These are phyloP conservation scores for Saitozyma sp. DNA, from an alignment of 768 basidiomycete species.

Conservation along the genomic window DNA sequence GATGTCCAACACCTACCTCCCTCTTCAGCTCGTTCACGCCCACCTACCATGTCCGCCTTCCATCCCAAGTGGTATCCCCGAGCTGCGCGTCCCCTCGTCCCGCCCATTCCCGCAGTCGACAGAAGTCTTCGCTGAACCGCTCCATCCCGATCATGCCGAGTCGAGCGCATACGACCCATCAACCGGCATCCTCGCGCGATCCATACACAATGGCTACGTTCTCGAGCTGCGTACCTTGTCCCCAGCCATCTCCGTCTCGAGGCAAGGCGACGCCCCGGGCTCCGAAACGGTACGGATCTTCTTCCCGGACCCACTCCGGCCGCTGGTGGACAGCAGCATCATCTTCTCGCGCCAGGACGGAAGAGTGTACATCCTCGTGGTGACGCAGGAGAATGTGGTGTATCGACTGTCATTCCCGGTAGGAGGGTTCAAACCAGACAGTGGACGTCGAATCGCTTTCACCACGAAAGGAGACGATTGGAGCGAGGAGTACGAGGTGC, in stretches of 20 bases:
- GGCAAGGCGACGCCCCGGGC: constrained; percentile 9
- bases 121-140: constrained; percentile 17
- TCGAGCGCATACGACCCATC: constrained; percentile 29
- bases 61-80: constrained; percentile 32
- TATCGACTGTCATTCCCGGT: constrained; percentile 34
- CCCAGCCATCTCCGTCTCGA: constrained; percentile 7
- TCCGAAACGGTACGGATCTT: constrained; percentile 35
- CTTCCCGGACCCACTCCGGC: constrained; percentile 38
- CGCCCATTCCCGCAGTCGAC: constrained; percentile 21
- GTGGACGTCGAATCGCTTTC: constrained; percentile 22
- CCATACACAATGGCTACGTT: constrained; percentile 41
- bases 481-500: constrained; percentile 39
- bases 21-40: constrained; percentile 42
- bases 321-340: constrained; percentile 28
- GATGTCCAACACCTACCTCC: constrained; percentile 36
- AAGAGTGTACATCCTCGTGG: constrained; percentile 30
- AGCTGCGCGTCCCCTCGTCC: constrained; percentile 25
- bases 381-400: constrained; percentile 29
- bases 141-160: constrained; percentile 45
- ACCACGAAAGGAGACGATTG: constrained; percentile 28
- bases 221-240: constrained; percentile 39
- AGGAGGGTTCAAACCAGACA: constrained; percentile 13
- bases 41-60: constrained; percentile 43
- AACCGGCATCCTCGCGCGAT: constrained; percentile 33
- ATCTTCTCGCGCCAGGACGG: constrained; percentile 17